A percentile compares a stretch with the other conserved stretches of the same genome.
These are phyloP conservation scores for Yamadazyma buinensis DNA, from an alignment of 1,139 yeast species.

Conservation along the genomic window DNA sequence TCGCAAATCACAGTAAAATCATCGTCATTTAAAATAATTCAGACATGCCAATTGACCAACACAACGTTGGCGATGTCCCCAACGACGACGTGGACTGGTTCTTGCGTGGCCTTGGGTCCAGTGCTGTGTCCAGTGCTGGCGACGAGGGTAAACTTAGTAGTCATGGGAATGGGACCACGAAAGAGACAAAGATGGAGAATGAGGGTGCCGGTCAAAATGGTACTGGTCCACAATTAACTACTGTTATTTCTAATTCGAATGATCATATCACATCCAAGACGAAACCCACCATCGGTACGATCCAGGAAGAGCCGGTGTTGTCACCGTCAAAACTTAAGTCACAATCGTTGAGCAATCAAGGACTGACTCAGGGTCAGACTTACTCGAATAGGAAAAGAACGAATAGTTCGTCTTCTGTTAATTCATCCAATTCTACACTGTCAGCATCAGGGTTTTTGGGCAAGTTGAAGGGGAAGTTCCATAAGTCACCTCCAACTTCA, in stretches of 20 bases:
- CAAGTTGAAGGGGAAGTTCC: slow-evolving; percentile 34
- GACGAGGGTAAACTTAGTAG: no score
- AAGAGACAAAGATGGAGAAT: not conserved
- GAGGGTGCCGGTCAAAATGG: not conserved
- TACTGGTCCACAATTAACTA: slow-evolving; percentile 21
- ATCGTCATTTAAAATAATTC: no score
- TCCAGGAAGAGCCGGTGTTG: slow-evolving; percentile 24
- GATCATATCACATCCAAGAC: slow-evolving; percentile 29
- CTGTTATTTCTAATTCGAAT: slow-evolving; percentile 34
- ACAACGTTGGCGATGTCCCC: no score
- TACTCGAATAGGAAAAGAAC: slow-evolving; percentile 5
- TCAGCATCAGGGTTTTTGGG: slow-evolving; percentile 30
- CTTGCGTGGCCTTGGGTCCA: no score
- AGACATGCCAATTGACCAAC: no score
- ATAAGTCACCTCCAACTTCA: slow-evolving; percentile 17
- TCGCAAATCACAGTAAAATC: no score
- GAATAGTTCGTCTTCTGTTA: slow-evolving; percentile 9
- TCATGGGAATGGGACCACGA: not conserved
- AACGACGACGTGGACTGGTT: no score
- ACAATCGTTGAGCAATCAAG: not conserved
- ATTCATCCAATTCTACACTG: slow-evolving; percentile 6
- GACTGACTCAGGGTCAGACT: no score
- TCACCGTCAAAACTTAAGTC: slow-evolving; percentile 1
- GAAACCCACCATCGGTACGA: slow-evolving; percentile 33
- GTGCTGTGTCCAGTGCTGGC: no score